Evolutionary conservation across 805 yeast genomes (phyloP).

Genomic region (Lipomyces oligophaga): DNA sequence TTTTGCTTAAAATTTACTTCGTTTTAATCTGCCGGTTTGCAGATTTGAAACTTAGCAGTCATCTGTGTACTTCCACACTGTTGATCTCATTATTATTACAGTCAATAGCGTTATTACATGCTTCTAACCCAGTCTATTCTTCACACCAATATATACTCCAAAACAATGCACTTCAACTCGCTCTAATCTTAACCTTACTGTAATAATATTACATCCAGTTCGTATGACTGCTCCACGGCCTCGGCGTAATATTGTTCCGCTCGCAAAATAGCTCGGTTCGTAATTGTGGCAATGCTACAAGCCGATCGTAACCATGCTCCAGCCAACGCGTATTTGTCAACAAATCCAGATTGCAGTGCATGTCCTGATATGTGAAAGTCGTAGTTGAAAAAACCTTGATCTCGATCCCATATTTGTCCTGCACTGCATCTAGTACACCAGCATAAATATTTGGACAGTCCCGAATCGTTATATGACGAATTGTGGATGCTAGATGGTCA

Average conservation of each 20-base stretch:
- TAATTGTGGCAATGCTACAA: conserved; percentile 9
- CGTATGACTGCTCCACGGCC: conserved; percentile 14
- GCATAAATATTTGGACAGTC: conserved; percentile 18
- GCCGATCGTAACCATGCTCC: conserved; percentile 16
- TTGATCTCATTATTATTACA: too few species aligned
- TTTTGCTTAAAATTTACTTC: too few species aligned
- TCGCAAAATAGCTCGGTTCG: conserved; percentile 3
- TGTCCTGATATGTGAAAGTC: conserved; percentile 13
- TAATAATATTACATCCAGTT: conserved; percentile 13
- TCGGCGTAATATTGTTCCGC: background rate
- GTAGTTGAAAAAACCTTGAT: conserved; percentile 9
- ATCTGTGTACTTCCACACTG: too few species aligned
- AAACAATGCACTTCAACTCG: background rate
- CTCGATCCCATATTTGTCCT: conserved; percentile 2
- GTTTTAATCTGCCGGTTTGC: too few species aligned
- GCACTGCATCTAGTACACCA: conserved; percentile 3
- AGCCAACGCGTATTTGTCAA: conserved; percentile 14
- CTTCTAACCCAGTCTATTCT: background rate
- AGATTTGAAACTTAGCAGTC: too few species aligned
- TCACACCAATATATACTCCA: background rate
- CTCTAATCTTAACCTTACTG: background rate
- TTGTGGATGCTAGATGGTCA: background rate
- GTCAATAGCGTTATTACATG: too few species aligned
- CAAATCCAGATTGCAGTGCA: conserved; percentile 7
- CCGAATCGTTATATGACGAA: conserved; percentile 4